These are phyloP conservation scores for Chimonanthus salicifolius DNA, from an alignment of 164 flowering plant genomes.

Conservation along the genomic window DNA sequence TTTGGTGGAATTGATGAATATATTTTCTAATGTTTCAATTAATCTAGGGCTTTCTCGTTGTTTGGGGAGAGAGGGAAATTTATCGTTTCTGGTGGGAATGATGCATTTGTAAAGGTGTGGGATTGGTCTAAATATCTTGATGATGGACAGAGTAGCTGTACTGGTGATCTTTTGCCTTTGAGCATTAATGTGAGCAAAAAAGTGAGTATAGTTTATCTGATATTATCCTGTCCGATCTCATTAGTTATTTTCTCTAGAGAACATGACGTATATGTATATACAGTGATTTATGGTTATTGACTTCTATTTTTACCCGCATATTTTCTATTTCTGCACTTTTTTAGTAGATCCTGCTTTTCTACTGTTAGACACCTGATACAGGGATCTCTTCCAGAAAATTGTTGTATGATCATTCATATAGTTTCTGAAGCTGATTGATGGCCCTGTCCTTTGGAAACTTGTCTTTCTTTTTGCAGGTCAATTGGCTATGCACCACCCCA, in stretches of 20 bases:
- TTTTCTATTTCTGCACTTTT: not conserved
- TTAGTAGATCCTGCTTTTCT: not conserved
- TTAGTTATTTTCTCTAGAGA: not conserved
- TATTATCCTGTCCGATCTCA: not conserved
- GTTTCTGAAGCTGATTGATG: not conserved
- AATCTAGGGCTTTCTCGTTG: constrained; percentile 62
- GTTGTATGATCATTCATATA: not conserved
- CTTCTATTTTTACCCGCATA: not conserved
- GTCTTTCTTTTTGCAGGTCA: constrained; percentile 48
- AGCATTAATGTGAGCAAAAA: constrained; percentile 63
- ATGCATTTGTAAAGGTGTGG: constrained; percentile 79
- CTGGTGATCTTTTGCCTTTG: constrained; percentile 29
- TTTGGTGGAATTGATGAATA: no score
- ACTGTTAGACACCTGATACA: not conserved
- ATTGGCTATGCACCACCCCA: constrained; percentile 89
- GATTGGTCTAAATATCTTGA: constrained; percentile 48
- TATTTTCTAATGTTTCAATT: not conserved
- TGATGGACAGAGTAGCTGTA: constrained; percentile 22
- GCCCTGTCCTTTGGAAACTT: not conserved
- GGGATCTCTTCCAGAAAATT: not conserved
- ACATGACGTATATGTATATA: not conserved
- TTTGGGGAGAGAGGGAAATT: constrained; percentile 86
- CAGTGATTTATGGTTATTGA: not conserved
- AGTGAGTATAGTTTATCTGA: constrained; percentile 29
- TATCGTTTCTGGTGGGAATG: constrained; percentile 83